A percentile compares a stretch with the other conserved stretches of the same genome.
Evolutionary conservation across 768 basidiomycete species (phyloP).

Genomic region (Termitomyces sp.): DNA sequence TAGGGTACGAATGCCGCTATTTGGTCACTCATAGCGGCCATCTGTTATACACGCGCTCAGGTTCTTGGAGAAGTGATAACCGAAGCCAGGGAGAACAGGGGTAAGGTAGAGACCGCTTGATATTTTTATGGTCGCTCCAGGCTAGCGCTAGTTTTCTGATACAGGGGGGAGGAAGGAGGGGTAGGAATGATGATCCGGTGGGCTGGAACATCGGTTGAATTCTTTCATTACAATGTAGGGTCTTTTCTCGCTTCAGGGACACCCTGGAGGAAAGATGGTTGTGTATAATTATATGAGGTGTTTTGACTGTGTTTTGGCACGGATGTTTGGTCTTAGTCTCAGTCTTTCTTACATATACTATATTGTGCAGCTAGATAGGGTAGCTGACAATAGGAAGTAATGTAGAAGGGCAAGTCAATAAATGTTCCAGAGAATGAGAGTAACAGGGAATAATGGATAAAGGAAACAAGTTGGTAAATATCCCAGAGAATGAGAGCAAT

Average conservation of each 20-base stretch:
- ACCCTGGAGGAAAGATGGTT: neutral
- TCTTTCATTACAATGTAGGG: constrained; percentile 11
- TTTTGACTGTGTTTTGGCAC: too few relatives aligned
- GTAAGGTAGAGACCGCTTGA: constrained; percentile 53
- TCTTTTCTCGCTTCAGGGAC: neutral
- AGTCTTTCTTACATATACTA: too few relatives aligned
- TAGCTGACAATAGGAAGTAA: too few relatives aligned
- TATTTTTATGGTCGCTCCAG: constrained; percentile 6
- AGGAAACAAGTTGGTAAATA: too few relatives aligned
- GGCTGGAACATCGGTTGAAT: constrained; percentile 21
- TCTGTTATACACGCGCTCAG: constrained; percentile 63
- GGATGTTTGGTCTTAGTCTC: too few relatives aligned
- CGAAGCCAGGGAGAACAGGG: constrained; percentile 58
- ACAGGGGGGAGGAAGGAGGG: neutral
- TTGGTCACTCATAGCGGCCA: constrained; percentile 69
- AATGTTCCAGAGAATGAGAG: too few relatives aligned
- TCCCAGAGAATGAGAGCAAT: too few relatives aligned
- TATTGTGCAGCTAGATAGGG: too few relatives aligned
- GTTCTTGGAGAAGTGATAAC: constrained; percentile 64
- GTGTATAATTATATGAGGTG: neutral
- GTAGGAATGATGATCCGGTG: constrained; percentile 2
- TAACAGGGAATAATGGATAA: too few relatives aligned
- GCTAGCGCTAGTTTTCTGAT: neutral
- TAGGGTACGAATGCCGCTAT: constrained; percentile 83
- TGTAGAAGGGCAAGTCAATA: too few relatives aligned